These are phyloP conservation scores for Podila minutissima DNA, from an alignment of 192 early-diverging fungal genomes.

Conservation along the genomic window DNA sequence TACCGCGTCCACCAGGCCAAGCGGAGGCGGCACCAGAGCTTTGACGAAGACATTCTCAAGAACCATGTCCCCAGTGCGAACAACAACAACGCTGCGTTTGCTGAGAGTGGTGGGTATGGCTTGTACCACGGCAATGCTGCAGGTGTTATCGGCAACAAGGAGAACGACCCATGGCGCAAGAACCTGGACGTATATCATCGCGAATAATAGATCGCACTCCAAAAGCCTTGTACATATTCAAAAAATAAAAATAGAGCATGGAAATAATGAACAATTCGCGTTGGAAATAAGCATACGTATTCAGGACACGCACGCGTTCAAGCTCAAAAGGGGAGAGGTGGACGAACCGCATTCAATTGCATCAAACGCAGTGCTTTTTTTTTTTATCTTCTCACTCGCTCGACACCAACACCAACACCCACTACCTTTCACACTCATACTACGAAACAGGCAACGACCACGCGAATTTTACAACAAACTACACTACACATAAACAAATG, in stretches of 20 bases:
- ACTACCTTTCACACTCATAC: no score
- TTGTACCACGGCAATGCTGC: not conserved
- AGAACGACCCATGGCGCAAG: no score
- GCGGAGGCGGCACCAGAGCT: not conserved
- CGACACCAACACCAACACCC: no score
- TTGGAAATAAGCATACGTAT: conserved; percentile 1
- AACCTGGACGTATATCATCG: no score
- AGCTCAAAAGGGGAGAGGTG: not conserved
- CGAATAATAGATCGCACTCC: no score
- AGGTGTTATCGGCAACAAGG: not conserved
- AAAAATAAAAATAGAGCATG: not conserved
- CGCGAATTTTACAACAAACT: not conserved
- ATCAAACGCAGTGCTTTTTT: not conserved
- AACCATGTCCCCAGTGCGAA: conserved; percentile 5
- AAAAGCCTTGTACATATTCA: no score
- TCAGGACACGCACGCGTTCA: not conserved
- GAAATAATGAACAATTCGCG: not conserved
- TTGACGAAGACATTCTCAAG: conserved; percentile 22
- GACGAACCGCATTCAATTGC: not conserved
- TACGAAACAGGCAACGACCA: not conserved
- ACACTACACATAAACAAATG: conserved; percentile 54
- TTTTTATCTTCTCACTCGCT: not conserved
- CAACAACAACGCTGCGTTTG: not conserved
- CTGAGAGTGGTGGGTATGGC: not conserved
- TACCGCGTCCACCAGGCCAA: conserved; percentile 20